Conservation (phyloP, 2,329 filamentous ascomycete species). For the Pseudogymnoascus verrucosus region DNA sequence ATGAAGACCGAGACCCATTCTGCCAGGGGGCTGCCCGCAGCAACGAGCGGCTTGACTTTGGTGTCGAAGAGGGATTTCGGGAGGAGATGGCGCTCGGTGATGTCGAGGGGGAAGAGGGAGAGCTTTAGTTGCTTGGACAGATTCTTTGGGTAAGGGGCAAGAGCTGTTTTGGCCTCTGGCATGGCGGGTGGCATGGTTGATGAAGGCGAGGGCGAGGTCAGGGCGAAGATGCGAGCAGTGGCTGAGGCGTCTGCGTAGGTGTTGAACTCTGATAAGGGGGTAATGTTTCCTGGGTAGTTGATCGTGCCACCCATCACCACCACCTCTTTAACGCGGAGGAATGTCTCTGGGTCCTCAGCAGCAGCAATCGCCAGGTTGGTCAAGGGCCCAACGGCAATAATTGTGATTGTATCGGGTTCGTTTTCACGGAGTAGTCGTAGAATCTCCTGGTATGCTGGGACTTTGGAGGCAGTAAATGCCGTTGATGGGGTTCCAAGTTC, state of each 20-base stretch:
- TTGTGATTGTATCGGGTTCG: slow-evolving; percentile 75
- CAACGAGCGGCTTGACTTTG: slow-evolving; percentile 46
- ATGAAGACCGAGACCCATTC: slow-evolving; percentile 68
- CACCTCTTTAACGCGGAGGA: slow-evolving; percentile 81
- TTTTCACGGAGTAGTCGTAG: slow-evolving; percentile 77
- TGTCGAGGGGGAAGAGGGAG: slow-evolving; percentile 67
- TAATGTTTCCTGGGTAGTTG: slow-evolving; percentile 70
- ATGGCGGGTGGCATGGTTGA: slow-evolving; percentile 72
- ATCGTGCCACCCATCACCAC: slow-evolving; percentile 93
- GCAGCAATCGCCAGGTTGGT: slow-evolving; percentile 92
- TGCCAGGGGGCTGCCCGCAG: slow-evolving; percentile 62
- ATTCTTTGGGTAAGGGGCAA: slow-evolving; percentile 55
- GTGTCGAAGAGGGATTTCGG: slow-evolving; percentile 50
- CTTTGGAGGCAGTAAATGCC: slow-evolving; percentile 69
- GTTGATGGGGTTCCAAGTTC: slow-evolving; percentile 28
- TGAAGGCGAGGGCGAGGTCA: slow-evolving; percentile 64
- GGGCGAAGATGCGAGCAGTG: slow-evolving; percentile 66
- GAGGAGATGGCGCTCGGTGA: slow-evolving; percentile 64
- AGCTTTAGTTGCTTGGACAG: slow-evolving; percentile 58
- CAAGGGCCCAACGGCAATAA: slow-evolving; percentile 81
- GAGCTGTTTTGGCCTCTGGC: slow-evolving; percentile 28
- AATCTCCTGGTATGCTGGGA: slow-evolving; percentile 75
- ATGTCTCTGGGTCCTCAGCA: slow-evolving; percentile 78
- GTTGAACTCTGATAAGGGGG: slow-evolving; percentile 90
- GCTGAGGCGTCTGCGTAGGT: slow-evolving; percentile 80